Evolutionary conservation across 164 flowering plant species (phyloP), one percentile per base, ranked within the genome.

Genomic region (Vitis amurensis): DNA sequence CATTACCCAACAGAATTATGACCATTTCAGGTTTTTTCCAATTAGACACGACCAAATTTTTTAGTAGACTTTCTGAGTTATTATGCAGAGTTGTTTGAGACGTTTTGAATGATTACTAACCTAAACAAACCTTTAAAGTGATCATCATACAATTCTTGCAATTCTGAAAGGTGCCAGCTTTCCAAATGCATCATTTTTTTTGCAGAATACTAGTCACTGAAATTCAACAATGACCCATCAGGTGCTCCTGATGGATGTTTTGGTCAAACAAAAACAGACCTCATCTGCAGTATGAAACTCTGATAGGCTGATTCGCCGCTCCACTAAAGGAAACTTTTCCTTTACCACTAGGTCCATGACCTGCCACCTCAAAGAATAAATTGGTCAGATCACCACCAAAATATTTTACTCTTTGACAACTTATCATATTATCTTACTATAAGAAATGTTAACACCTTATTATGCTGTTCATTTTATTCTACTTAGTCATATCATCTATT

Each of bases 281-380:
- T 96, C 98, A 84, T 96, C 97, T 47, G 99, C 98, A 15, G 94
- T 90, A 73, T 93, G 98, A 78, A 96, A 89, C 74, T 96, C 99
- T 19, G 99, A 96, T 27, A 96, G 70, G 83, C 99, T 96, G 71
- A 96, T 87, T 51, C 91, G 77, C 30, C 97, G 84, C 88, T 91
- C 99, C 64, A 78, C 83, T 65, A 96, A 81, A 68, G 79, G 77
- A n/a, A 93, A 80, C 0, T 84, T 80, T 73, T 96, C 98, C 74
- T 84, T 81, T 9, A 89, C 85, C 64, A 91, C 97, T 70, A 96
- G 96, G 17, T 91, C 97, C 97, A 93, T 96, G 47, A 96, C 98
- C 98, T 94, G 87, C 61, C 85, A 77, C 15, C 12, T 58, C 78
- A 61, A 59, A 68, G 6, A 64, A 63, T 8, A 31, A 59, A 29